Conservation (phyloP, 345 rosid species). For the Linum tenue region DNA sequence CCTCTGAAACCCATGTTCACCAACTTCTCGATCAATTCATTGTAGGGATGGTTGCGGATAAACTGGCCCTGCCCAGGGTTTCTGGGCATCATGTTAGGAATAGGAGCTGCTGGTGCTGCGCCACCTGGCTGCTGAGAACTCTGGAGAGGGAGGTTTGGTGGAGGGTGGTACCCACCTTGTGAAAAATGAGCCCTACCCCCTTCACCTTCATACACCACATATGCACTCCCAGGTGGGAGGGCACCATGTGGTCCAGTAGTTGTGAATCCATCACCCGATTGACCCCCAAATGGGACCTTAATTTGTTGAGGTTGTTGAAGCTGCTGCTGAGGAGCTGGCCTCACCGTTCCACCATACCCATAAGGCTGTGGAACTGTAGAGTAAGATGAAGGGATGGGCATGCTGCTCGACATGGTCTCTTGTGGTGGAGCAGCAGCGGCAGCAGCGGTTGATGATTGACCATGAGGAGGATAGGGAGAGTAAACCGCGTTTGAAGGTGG, state of each 20-base stretch:
- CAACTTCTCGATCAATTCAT: conserved; percentile 76
- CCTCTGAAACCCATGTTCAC: conserved; percentile 89
- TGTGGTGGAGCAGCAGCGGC: conserved; percentile 42
- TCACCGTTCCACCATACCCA: conserved; percentile 50
- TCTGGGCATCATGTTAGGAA: conserved; percentile 25
- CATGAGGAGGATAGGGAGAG: conserved; percentile 43
- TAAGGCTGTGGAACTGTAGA: conserved; percentile 72
- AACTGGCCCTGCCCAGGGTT: conserved; percentile 43
- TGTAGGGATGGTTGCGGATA: conserved; percentile 51
- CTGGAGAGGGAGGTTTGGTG: conserved; percentile 35
- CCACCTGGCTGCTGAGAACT: conserved; percentile 41
- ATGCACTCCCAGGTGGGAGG: conserved; percentile 53
- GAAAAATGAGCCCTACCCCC: conserved; percentile 55
- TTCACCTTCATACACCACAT: conserved; percentile 67
- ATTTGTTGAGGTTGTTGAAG: conserved; percentile 45
- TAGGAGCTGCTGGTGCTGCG: not conserved
- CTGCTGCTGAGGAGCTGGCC: conserved; percentile 55
- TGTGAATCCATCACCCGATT: conserved; percentile 51
- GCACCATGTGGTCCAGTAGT: conserved; percentile 41
- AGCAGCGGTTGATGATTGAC: conserved; percentile 27
- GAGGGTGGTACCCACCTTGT: conserved; percentile 52
- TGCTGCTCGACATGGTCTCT: conserved; percentile 51
- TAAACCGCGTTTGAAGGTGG: conserved; percentile 45
- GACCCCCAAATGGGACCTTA: conserved; percentile 51
- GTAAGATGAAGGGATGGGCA: conserved; percentile 66